phyloP scores from a whole-genome alignment of 352 stramenopile genomes.

The Phytophthora syringae region DNA sequence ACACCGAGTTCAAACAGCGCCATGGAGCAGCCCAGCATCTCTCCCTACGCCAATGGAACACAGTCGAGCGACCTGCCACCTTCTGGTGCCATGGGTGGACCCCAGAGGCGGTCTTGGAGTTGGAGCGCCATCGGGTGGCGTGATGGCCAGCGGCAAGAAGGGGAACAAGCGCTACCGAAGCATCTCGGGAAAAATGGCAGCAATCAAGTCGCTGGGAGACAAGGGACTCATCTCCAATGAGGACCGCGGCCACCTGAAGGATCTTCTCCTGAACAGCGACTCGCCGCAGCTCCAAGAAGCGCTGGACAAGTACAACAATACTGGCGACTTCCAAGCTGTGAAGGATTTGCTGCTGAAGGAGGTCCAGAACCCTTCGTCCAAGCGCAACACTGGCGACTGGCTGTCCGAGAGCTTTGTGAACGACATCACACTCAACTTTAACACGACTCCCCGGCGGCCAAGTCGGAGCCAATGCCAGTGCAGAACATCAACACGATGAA shows the following conservation, averaged over 20 bases:
- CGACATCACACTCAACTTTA: slow-evolving; percentile 72
- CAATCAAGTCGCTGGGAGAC: slow-evolving; percentile 79
- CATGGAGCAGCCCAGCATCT: slow-evolving; percentile 31
- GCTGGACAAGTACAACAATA: slow-evolving; percentile 80
- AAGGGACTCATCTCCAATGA: slow-evolving; percentile 77
- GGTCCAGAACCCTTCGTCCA: slow-evolving; percentile 65
- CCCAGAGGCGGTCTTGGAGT: slow-evolving; percentile 25
- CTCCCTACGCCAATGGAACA: slow-evolving; percentile 23
- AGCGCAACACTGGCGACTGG: slow-evolving; percentile 77
- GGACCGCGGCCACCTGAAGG: slow-evolving; percentile 74
- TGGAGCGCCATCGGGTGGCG: slow-evolving; percentile 25
- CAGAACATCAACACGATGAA: slow-evolving; percentile 23
- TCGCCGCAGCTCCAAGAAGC: slow-evolving; percentile 77
- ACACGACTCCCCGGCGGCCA: slow-evolving; percentile 22
- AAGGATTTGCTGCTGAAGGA: slow-evolving; percentile 74
- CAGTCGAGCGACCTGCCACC: slow-evolving; percentile 10
- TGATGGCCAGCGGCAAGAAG: slow-evolving; percentile 59
- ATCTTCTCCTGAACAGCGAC: slow-evolving; percentile 82
- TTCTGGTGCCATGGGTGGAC: slow-evolving; percentile 20
- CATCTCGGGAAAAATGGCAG: slow-evolving; percentile 84
- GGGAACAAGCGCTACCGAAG: slow-evolving; percentile 77
- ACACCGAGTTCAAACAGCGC: slow-evolving; percentile 27
- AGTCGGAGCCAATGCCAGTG: slow-evolving; percentile 26
- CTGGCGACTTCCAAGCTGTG: slow-evolving; percentile 76
- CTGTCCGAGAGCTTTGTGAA: slow-evolving; percentile 80